Conservation (phyloP, 305 asterid species). For the Ajuga reptans region DNA sequence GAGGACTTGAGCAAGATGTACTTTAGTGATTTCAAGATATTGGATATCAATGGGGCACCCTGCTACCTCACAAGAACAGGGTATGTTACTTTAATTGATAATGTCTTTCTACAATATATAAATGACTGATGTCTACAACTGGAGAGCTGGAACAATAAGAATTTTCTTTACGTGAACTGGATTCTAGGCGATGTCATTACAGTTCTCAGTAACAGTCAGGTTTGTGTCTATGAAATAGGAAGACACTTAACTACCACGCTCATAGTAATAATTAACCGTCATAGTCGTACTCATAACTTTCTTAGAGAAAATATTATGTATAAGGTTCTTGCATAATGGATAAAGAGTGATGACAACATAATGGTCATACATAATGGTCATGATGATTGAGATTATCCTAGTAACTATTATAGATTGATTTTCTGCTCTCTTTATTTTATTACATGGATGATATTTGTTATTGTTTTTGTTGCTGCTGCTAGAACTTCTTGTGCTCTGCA, state of each 20-base stretch:
- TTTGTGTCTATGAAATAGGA: not conserved
- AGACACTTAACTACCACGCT: not conserved
- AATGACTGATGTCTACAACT: not conserved
- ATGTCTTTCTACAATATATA: not conserved
- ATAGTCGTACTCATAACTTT: not conserved
- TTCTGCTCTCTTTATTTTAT: not conserved
- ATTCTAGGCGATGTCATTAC: not conserved
- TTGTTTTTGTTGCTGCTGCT: not conserved
- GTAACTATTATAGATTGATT: not conserved
- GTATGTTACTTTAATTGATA: slow-evolving; percentile 33
- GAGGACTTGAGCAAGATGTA: slow-evolving; percentile 84
- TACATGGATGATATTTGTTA: not conserved
- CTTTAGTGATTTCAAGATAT: slow-evolving; percentile 68
- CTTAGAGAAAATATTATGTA: not conserved
- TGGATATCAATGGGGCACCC: slow-evolving; percentile 66
- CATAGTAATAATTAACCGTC: not conserved
- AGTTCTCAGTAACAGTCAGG: not conserved
- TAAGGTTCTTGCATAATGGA: not conserved
- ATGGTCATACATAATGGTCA: not conserved
- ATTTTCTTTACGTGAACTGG: not conserved
- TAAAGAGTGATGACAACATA: not conserved
- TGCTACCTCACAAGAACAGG: slow-evolving; percentile 96
- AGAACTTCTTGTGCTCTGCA: not conserved
- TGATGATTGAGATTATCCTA: not conserved
- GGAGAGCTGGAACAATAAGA: not conserved